phyloP scores from a whole-genome alignment of 2,329 filamentous ascomycete species.

The Calonectria multiphialidica region DNA sequence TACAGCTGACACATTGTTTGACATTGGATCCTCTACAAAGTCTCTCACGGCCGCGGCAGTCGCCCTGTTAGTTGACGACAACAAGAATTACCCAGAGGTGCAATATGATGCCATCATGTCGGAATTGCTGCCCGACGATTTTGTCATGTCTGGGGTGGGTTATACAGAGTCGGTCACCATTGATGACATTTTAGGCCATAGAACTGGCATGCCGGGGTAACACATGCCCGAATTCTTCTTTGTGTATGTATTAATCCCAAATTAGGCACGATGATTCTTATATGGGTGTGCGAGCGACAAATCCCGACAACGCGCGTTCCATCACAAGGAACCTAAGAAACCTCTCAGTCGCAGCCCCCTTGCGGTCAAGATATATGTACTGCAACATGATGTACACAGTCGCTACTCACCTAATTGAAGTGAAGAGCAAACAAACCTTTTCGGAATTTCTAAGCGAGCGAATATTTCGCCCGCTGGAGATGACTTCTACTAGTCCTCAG shows the following conservation, averaged over 20 bases:
- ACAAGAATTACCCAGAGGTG: constrained; percentile 37
- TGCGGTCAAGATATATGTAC: constrained; percentile 40
- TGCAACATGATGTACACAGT: constrained; percentile 47
- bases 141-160: constrained; percentile 37
- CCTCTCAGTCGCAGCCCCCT: constrained; percentile 36
- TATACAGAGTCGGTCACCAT: constrained; percentile 37
- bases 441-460: constrained; percentile 35
- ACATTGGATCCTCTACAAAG: constrained; percentile 43
- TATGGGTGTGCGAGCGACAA: constrained; percentile 24
- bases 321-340: constrained; percentile 45
- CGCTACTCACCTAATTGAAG: constrained; percentile 40
- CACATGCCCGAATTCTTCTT: background rate
- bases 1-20: constrained; percentile 43
- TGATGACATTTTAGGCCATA: constrained; percentile 41
- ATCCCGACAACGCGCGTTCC: constrained; percentile 38
- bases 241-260: background rate
- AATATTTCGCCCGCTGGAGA: constrained; percentile 42
- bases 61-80: constrained; percentile 39
- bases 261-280: constrained; percentile 42
- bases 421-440: constrained; percentile 29
- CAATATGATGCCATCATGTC: constrained; percentile 41
- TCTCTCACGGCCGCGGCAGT: constrained; percentile 43
- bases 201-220: constrained; percentile 42
- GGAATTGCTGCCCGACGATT: constrained; percentile 41
- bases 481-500: constrained; percentile 43